A percentile compares a stretch with the other conserved stretches of the same genome.
These are phyloP conservation scores for Wickerhamiella cacticola DNA, from an alignment of 805 yeast species.

Conservation along the genomic window DNA sequence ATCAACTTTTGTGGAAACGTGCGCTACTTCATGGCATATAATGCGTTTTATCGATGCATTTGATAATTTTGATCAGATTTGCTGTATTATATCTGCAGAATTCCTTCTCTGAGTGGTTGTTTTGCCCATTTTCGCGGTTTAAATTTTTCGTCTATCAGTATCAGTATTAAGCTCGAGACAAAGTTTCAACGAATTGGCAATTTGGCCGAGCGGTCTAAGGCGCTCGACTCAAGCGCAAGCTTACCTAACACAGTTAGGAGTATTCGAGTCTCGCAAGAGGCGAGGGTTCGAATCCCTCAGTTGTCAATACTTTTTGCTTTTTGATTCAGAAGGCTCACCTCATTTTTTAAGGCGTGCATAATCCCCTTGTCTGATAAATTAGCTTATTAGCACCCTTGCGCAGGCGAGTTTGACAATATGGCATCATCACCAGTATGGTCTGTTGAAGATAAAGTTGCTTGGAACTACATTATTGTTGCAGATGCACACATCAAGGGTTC, in stretches of 20 bases:
- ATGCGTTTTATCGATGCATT: too few relatives aligned
- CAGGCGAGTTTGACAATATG: background rate
- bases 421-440: conserved; percentile 15
- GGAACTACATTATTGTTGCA: conserved; percentile 63
- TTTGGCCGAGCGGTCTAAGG: conserved; percentile 66
- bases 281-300: conserved; percentile 83
- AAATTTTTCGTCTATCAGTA: too few relatives aligned
- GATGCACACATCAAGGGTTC: conserved; percentile 95
- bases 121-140: too few relatives aligned
- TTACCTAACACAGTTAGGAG: conserved; percentile 13
- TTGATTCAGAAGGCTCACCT: too few relatives aligned
- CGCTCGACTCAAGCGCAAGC: conserved; percentile 63
- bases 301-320: conserved; percentile 42
- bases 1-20: too few relatives aligned
- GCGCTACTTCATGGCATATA: too few relatives aligned
- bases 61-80: too few relatives aligned
- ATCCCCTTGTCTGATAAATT: background rate
- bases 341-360: background rate
- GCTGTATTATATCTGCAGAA: too few relatives aligned
- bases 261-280: conserved; percentile 56
- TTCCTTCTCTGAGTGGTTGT: too few relatives aligned
- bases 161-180: too few relatives aligned
- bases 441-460: conserved; percentile 11
- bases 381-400: background rate
- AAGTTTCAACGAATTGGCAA: conserved; percentile 30